phyloP scores from a whole-genome alignment of 2,329 filamentous ascomycete species.

The Venturia effusa region DNA sequence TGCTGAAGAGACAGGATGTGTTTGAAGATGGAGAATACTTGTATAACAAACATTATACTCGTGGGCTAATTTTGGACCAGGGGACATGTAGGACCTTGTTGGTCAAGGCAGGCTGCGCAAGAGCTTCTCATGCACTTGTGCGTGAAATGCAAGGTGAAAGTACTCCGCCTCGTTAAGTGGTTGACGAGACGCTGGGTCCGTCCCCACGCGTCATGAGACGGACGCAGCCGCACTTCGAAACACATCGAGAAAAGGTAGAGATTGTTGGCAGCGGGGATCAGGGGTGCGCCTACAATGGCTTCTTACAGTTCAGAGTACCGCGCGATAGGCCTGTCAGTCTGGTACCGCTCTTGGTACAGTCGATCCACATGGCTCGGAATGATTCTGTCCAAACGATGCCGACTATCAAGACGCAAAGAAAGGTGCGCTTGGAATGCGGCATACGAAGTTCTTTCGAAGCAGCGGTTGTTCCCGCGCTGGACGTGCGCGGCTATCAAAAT shows the following conservation, averaged over 20 bases:
- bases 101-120: conserved; percentile 1
- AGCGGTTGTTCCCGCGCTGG: not conserved
- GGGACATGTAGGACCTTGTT: not conserved
- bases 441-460: not conserved
- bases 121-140: not conserved
- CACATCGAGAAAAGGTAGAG: not conserved
- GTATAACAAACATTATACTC: not conserved
- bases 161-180: conserved; percentile 1
- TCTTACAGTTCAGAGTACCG: not conserved
- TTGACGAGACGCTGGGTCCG: not conserved
- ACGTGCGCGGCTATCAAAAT: not conserved
- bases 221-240: conserved; percentile 1
- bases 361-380: not conserved
- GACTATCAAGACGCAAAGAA: not conserved
- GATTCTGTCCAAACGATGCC: not conserved
- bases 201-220: conserved; percentile 1
- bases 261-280: not conserved
- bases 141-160: not conserved
- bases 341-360: not conserved
- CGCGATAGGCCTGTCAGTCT: conserved; percentile 5
- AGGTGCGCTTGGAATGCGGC: not conserved
- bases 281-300: not conserved
- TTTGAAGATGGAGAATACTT: not conserved
- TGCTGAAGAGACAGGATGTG: not conserved
- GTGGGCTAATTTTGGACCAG: not conserved